A percentile compares a stretch with the other conserved stretches of the same genome.
Conservation (phyloP, 495 filamentous ascomycete genomes). For the Penicillium silybi region DNA sequence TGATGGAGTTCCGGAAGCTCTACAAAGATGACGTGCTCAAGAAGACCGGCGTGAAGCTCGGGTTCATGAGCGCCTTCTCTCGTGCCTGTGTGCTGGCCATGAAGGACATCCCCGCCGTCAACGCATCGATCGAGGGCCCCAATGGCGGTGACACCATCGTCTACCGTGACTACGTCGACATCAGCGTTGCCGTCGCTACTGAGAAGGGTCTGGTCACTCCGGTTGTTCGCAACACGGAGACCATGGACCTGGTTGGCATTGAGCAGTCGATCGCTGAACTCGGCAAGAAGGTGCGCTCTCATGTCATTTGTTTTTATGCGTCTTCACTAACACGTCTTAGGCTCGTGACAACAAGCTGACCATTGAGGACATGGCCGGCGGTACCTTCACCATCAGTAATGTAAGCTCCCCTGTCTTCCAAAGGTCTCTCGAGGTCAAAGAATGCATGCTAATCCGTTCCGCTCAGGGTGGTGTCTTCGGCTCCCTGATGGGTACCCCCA, state of each 20-base stretch:
- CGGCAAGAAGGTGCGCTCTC: slow-evolving; percentile 74
- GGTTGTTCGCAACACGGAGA: slow-evolving; percentile 90
- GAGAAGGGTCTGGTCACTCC: slow-evolving; percentile 97
- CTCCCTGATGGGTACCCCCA: slow-evolving; percentile 95
- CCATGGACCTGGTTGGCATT: slow-evolving; percentile 80
- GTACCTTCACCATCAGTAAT: slow-evolving; percentile 98
- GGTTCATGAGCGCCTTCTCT: slow-evolving; percentile 98
- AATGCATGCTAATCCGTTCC: slow-evolving; percentile 9
- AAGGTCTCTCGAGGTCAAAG: neutral
- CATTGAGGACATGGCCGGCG: slow-evolving; percentile 98
- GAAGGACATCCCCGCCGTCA: slow-evolving; percentile 92
- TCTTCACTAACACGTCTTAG: slow-evolving; percentile 30
- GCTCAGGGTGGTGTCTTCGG: slow-evolving; percentile 65
- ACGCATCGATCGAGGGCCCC: slow-evolving; percentile 94
- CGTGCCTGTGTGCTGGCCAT: slow-evolving; percentile 89
- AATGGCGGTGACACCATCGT: slow-evolving; percentile 96
- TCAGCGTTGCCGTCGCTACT: slow-evolving; percentile 95
- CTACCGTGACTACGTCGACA: slow-evolving; percentile 96
- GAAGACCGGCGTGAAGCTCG: slow-evolving; percentile 95
- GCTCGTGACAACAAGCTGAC: slow-evolving; percentile 95
- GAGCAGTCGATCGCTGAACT: slow-evolving; percentile 90
- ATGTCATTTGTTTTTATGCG: neutral
- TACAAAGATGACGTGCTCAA: slow-evolving; percentile 97
- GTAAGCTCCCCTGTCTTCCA: slow-evolving; percentile 35
- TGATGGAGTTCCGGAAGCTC: slow-evolving; percentile 94